Percentiles rank a stretch among this genome's conserved stretches.
phyloP scores from a whole-genome alignment of 2,329 filamentous ascomycete genomes.

The Penicillium hordei region DNA sequence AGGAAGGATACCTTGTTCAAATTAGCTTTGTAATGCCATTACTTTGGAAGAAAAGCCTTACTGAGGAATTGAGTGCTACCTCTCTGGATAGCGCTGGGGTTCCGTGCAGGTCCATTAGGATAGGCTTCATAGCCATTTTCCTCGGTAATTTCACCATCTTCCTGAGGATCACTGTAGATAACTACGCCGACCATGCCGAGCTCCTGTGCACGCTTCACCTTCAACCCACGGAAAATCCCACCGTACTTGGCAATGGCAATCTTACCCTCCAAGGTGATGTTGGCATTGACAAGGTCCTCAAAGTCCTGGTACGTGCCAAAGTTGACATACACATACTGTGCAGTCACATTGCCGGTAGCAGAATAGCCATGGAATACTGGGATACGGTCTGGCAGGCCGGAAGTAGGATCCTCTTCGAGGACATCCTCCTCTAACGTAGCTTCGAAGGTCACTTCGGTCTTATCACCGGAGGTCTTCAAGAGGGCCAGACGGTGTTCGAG shows the following conservation, averaged over 20 bases:
- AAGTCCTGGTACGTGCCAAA: constrained; percentile 86
- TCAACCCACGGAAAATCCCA: constrained; percentile 81
- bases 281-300: constrained; percentile 73
- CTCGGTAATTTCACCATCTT: constrained; percentile 79
- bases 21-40: neutral
- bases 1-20: constrained; percentile 53
- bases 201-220: constrained; percentile 89
- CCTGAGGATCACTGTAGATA: constrained; percentile 84
- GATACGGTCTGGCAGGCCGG: constrained; percentile 67
- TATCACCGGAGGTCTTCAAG: constrained; percentile 50
- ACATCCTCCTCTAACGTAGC: constrained; percentile 82
- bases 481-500: constrained; percentile 68
- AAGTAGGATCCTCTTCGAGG: constrained; percentile 78
- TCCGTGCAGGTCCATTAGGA: constrained; percentile 79
- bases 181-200: constrained; percentile 83
- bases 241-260: constrained; percentile 88
- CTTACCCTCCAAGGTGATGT: constrained; percentile 75
- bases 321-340: constrained; percentile 82
- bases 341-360: constrained; percentile 87
- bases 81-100: constrained; percentile 85
- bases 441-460: constrained; percentile 66
- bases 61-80: constrained; percentile 83
- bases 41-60: constrained; percentile 41
- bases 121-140: constrained; percentile 77
- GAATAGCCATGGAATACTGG: constrained; percentile 96